phyloP scores from a whole-genome alignment of 1,139 yeast genomes.

The Candida anutae region DNA sequence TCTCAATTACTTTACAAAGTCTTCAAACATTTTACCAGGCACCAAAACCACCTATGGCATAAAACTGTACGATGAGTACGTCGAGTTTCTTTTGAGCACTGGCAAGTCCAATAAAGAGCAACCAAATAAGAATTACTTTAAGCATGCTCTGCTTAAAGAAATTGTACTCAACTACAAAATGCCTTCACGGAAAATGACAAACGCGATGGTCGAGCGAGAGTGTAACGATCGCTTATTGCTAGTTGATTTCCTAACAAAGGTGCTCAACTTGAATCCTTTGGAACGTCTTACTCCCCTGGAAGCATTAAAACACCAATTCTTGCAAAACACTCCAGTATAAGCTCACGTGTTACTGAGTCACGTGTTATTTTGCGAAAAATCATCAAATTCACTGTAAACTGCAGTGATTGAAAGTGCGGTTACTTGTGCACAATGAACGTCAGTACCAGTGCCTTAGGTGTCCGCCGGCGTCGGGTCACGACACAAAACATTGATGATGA shows the following conservation, averaged over 20 bases:
- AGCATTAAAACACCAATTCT: constrained; percentile 87
- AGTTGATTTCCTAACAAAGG: constrained; percentile 70
- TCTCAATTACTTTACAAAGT: constrained; percentile 55
- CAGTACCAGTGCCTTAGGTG: constrained; percentile 82
- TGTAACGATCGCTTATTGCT: constrained; percentile 63
- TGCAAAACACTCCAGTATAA: too few relatives aligned
- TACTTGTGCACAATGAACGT: constrained; percentile 52
- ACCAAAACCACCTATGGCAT: constrained; percentile 24
- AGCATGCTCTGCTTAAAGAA: constrained; percentile 63
- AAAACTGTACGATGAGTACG: constrained; percentile 29
- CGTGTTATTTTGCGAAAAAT: too few relatives aligned
- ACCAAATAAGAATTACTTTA: constrained; percentile 79
- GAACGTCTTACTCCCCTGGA: constrained; percentile 97
- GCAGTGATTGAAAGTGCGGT: background rate
- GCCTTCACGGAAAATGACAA: constrained; percentile 67
- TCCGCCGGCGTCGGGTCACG: constrained; percentile 57
- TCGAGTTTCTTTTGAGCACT: constrained; percentile 22
- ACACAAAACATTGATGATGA: constrained; percentile 69
- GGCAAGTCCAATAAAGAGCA: constrained; percentile 37
- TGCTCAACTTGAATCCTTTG: constrained; percentile 78
- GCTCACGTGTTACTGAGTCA: too few relatives aligned
- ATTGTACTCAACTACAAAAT: constrained; percentile 68
- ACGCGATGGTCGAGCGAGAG: constrained; percentile 58
- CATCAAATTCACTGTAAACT: too few relatives aligned
- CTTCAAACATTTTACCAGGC: constrained; percentile 14